Conservation (phyloP, 495 filamentous ascomycete species). For the Gamarada debralockiae region DNA sequence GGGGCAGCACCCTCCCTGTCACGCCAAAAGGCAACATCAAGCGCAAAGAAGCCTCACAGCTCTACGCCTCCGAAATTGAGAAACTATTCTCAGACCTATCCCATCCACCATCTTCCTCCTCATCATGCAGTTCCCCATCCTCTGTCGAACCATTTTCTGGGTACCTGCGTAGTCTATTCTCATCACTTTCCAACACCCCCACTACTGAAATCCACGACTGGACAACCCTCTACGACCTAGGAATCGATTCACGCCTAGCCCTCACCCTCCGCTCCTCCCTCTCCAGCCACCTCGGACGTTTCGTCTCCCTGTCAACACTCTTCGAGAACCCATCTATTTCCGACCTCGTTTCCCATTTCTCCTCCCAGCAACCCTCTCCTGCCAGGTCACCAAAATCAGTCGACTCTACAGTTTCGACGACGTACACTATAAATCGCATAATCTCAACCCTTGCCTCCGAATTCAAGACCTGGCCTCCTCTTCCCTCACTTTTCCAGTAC, state of each 20-base stretch:
- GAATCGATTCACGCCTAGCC: constrained; percentile 21
- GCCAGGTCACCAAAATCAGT: not conserved
- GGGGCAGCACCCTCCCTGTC: constrained; percentile 14
- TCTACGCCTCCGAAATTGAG: constrained; percentile 15
- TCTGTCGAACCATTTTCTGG: constrained; percentile 3
- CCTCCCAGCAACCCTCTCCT: not conserved
- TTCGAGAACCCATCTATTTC: constrained; percentile 21
- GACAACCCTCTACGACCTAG: constrained; percentile 22
- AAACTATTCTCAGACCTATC: constrained; percentile 5
- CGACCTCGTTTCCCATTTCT: constrained; percentile 11
- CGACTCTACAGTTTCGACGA: not conserved
- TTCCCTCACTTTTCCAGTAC: not conserved
- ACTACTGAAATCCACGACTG: constrained; percentile 14
- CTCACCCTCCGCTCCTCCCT: constrained; percentile 16
- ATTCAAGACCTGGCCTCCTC: constrained; percentile 19
- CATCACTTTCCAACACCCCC: constrained; percentile 10
- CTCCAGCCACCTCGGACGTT: constrained; percentile 9
- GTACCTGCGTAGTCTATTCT: constrained; percentile 15
- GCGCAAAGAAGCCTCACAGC: constrained; percentile 17
- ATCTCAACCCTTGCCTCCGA: constrained; percentile 17
- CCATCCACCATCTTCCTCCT: not conserved
- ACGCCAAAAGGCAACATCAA: constrained; percentile 26
- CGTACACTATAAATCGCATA: constrained; percentile 7
- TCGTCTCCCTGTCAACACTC: constrained; percentile 16
- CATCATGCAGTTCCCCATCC: not conserved